Percentiles rank a stretch among this genome's conserved stretches.
phyloP scores from a whole-genome alignment of 345 rosid genomes.

The Eucalyptus victrix region DNA sequence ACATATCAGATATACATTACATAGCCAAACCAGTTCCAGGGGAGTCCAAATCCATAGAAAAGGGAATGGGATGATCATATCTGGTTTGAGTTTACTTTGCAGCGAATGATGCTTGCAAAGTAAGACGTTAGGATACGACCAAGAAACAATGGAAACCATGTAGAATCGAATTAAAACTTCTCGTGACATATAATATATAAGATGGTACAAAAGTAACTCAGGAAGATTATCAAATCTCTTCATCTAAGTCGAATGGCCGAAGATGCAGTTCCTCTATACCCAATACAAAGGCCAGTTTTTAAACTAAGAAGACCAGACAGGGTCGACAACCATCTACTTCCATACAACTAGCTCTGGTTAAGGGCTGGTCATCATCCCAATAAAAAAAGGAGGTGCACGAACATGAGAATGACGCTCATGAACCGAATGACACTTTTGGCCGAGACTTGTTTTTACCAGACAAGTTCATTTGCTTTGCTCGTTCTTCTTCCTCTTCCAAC shows the following conservation, averaged over 20 bases:
- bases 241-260: neutral
- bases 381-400: neutral
- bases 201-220: neutral
- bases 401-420: neutral
- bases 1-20: neutral
- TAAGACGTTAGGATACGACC: neutral
- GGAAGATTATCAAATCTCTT: neutral
- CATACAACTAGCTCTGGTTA: neutral
- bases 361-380: neutral
- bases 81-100: neutral
- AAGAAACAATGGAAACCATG: neutral
- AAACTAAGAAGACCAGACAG: neutral
- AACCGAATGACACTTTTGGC: slow-evolving; percentile 29
- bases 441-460: slow-evolving; percentile 35
- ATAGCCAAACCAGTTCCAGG: neutral
- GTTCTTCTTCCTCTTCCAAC: slow-evolving; percentile 72
- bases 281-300: neutral
- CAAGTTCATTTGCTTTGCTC: slow-evolving; percentile 17
- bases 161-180: neutral
- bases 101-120: neutral
- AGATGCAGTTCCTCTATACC: neutral
- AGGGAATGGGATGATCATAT: neutral
- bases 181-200: neutral
- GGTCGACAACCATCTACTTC: neutral
- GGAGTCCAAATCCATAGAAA: neutral